Percentiles rank a stretch among this genome's conserved stretches.
phyloP scores from a whole-genome alignment of 106 monocot species.

The Dendrobium officinale region DNA sequence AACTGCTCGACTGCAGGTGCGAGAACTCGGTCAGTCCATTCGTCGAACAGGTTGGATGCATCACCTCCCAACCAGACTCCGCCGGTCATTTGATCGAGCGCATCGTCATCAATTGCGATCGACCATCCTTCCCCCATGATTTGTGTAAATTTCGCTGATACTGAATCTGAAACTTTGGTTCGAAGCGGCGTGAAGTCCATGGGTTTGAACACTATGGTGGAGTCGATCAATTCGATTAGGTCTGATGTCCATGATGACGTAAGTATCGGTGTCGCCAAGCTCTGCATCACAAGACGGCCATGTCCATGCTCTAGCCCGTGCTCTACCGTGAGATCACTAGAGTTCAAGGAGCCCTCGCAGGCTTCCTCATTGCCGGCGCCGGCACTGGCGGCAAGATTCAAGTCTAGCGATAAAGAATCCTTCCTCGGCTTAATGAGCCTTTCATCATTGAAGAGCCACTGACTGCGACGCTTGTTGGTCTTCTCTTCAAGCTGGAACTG shows the following conservation, averaged over 20 bases:
- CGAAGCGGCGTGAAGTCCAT: conserved; percentile 57
- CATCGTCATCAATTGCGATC: conserved; percentile 43
- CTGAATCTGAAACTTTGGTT: conserved; percentile 35
- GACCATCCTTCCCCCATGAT: conserved; percentile 28
- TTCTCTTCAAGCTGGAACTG: conserved; percentile 45
- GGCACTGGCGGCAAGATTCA: conserved; percentile 51
- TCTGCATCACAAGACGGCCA: conserved; percentile 12
- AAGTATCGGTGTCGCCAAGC: background rate
- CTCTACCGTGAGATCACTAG: conserved; percentile 78
- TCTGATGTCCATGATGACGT: conserved; percentile 24
- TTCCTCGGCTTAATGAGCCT: conserved; percentile 32
- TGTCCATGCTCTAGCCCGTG: conserved; percentile 47
- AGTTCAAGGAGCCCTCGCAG: conserved; percentile 59
- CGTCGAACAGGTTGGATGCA: conserved; percentile 26
- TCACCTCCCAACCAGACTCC: conserved; percentile 52
- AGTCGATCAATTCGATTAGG: conserved; percentile 47
- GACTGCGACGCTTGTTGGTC: conserved; percentile 32
- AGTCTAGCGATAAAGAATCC: conserved; percentile 50
- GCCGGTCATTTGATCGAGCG: conserved; percentile 54
- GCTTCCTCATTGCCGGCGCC: conserved; percentile 27
- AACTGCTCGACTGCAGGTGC: conserved; percentile 39
- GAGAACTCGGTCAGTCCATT: conserved; percentile 57
- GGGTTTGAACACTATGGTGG: conserved; percentile 62
- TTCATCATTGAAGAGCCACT: conserved; percentile 26
- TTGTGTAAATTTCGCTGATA: conserved; percentile 27